Base-by-base conservation (phyloP, 306 rosid species). In the Castanopsis chinensis region DNA sequence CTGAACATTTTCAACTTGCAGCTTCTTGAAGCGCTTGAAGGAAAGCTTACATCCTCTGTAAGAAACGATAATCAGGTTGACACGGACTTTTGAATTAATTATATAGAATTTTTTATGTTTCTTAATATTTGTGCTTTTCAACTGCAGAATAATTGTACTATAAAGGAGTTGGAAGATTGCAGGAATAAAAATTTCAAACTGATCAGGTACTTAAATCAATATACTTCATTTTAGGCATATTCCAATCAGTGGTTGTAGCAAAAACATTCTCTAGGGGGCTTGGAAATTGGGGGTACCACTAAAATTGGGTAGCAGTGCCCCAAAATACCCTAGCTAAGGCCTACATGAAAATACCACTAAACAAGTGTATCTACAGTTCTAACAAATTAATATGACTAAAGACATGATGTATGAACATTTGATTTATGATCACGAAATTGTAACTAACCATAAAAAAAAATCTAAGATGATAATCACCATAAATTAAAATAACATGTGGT, bases 161-260 rank as follows among this genome's bases (percentile, higher is more conserved):
- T 79, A 59, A 88, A 81, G 84, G 91, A 87, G 80, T 79, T 89
- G 81, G 90, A 88, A 86, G 86, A 87, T 75, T 91, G 94, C 83
- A 84, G 78, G 79, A 86, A 78, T 71, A 84, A 86, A 92, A 91
- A 91, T 86, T 86, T 89, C 84, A 88, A 86, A 71, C 72, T 87
- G 81, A 89, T 88, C 3, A 84, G 93, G 98, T 91, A 76, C n/a
- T 27, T 18, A 18, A 72, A 30, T 8, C 63, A 43, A 59, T 70
- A 19, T 51, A 23, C 11, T 61, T 74, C 72, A 70, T 52, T 10
- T 43, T 72, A 32, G 3, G 19, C 6, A 23, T 57, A 4, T 19
- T 53, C 9, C 71, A n/a, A 12, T 23, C 6, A 30, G 4, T 18
- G 13, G 49, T 17, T 17, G 14, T 25, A 18, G 51, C 72, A 33